Conservation (phyloP, 129 eudicot genomes). For the Artemisia annua region DNA sequence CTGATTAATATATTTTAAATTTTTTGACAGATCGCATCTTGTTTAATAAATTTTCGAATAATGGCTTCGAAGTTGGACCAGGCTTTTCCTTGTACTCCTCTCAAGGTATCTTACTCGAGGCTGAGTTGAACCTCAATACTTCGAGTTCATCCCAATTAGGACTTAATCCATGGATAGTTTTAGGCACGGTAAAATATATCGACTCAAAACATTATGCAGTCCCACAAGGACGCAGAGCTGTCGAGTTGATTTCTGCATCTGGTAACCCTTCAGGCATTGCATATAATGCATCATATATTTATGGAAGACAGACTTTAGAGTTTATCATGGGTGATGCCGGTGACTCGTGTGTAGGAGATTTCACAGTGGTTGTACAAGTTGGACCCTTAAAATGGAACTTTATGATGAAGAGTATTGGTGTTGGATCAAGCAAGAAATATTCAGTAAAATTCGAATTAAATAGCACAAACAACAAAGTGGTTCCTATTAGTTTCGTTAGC, state of each 20-base stretch:
- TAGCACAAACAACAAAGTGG: no score
- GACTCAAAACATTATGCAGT: constrained; percentile 39
- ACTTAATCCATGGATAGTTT: background rate
- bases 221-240: constrained; percentile 39
- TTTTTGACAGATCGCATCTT: constrained; percentile 11
- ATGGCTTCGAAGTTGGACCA: constrained; percentile 44
- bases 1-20: background rate
- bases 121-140: background rate
- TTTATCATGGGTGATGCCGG: no score
- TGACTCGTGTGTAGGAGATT: no score
- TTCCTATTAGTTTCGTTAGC: no score
- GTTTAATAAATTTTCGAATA: constrained; percentile 11
- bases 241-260: constrained; percentile 28
- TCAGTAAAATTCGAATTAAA: no score
- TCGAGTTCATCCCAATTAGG: no score
- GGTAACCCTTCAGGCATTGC: constrained; percentile 27
- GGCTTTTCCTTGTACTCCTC: constrained; percentile 31
- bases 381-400: no score
- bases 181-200: constrained; percentile 43
- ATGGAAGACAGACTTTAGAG: no score
- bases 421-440: no score
- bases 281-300: no score
- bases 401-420: no score
- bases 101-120: constrained; percentile 38
- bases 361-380: no score